phyloP scores from a whole-genome alignment of 768 basidiomycete genomes.

The Russula sp. region DNA sequence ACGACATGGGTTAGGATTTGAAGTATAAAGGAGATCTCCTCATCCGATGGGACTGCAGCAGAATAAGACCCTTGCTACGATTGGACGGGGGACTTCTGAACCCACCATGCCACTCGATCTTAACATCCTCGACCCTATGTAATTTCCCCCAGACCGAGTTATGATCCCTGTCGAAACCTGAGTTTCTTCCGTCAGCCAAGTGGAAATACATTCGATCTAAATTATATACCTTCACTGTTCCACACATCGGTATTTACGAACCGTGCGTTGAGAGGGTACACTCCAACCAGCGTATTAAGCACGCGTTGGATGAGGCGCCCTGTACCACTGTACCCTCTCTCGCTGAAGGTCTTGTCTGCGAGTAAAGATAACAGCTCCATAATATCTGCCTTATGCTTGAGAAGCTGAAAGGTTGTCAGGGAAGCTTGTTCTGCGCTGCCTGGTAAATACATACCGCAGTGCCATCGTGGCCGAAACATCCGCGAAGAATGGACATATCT shows the following conservation, averaged over 20 bases:
- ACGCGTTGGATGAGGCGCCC: conserved; percentile 75
- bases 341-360: conserved; percentile 77
- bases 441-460: conserved; percentile 46
- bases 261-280: conserved; percentile 74
- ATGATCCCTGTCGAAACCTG: conserved; percentile 63
- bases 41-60: conserved; percentile 51
- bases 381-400: conserved; percentile 66
- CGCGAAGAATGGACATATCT: conserved; percentile 82
- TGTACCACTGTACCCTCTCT: conserved; percentile 81
- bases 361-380: conserved; percentile 61
- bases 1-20: conserved; percentile 72
- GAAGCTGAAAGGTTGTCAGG: conserved; percentile 45
- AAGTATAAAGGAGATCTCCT: conserved; percentile 77
- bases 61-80: conserved; percentile 25
- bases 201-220: too few species aligned
- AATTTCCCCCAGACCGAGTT: conserved; percentile 76
- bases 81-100: not conserved
- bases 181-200: conserved; percentile 2
- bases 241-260: conserved; percentile 84
- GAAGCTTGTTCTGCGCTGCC: not conserved
- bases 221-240: conserved; percentile 63
- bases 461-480: conserved; percentile 75
- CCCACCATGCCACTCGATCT: conserved; percentile 85
- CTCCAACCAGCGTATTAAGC: conserved; percentile 67
- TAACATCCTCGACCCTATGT: conserved; percentile 74